Evolutionary conservation across 768 basidiomycete genomes (phyloP), one percentile per base, ranked within the genome.

Genomic region (Tulasnella sp.): DNA sequence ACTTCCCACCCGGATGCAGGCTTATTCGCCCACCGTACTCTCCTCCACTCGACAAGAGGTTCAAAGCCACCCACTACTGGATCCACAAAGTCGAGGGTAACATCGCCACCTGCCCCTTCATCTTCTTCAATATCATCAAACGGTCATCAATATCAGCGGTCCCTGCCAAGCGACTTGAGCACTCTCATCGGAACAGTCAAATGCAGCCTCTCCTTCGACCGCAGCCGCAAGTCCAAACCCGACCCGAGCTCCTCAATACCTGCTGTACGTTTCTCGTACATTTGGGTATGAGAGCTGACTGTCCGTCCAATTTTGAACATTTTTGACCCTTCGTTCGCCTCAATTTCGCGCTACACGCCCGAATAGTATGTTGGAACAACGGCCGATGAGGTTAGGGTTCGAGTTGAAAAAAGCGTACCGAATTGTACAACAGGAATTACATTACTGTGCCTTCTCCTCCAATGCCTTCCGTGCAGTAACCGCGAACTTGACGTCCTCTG

Each of bases 301-400:
- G 34, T 74, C 38, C 19, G 42, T 39, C 40, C 17, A 39, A 38
- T 42, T 49, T 29, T 12, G 8, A 31, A 49, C 37, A n/a, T 5
- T 38, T 42, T 40, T 3, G 17, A 36, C 9, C 36, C 36, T 29
- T 2, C n/a, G n/a, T n/a, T 67, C 64, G 9, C 64, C 29, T 36
- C 25, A 15, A 29, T 42, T 11, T 42, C 69, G 37, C 69, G 37
- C 22, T 71, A n/a, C 69, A 49, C 69, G 42, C 38, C 38, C 22
- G 37, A 31, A 39, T 22, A 74, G 73, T 74, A 74, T 17, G 42
- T 49, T 67, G 73, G 73, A 15, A 74, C 54, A 1, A 74, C 73
- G 17, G 42, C 73, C 31, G 73, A 74, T 7, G 73, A 74, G 73
- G 73, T n/a, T n/a, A n/a, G n/a, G n/a, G n/a, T n/a, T n/a, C n/a